Evolutionary conservation across 2,329 filamentous ascomycete species (phyloP).

Genomic region (Neurospora crassa): DNA sequence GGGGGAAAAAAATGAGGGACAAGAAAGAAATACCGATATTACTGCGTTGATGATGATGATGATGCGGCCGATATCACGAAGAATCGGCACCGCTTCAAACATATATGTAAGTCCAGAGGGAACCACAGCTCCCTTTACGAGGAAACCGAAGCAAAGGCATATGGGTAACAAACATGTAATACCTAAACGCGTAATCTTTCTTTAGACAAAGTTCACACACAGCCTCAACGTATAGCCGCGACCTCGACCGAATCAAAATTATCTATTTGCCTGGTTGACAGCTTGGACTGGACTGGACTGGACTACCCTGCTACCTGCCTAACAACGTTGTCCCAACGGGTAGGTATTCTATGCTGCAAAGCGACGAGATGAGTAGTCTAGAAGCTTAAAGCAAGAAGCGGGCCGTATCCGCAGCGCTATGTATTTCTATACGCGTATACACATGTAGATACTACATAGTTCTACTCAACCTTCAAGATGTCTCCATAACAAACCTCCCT

Average conservation of each 20-base stretch:
- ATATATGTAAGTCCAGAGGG: neutral
- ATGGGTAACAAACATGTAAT: neutral
- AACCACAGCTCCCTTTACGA: neutral
- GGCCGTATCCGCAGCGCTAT: neutral
- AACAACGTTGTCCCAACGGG: neutral
- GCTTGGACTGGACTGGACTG: neutral
- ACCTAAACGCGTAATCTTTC: neutral
- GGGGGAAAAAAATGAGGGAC: neutral
- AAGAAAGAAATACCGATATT: neutral
- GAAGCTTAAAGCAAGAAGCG: neutral
- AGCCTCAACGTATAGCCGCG: neutral
- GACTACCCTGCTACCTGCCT: neutral
- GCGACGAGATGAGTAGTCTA: neutral
- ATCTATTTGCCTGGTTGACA: neutral
- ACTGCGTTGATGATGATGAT: neutral
- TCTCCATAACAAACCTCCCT: neutral
- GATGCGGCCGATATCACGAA: neutral
- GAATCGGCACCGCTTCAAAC: neutral
- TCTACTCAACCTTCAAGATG: neutral
- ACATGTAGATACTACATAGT: neutral
- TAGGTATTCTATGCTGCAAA: neutral
- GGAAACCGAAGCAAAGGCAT: neutral
- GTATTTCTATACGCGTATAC: neutral
- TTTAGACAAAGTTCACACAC: neutral
- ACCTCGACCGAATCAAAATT: neutral